phyloP scores from a whole-genome alignment of 495 filamentous ascomycete species.

The Penicillium cinerascens region DNA sequence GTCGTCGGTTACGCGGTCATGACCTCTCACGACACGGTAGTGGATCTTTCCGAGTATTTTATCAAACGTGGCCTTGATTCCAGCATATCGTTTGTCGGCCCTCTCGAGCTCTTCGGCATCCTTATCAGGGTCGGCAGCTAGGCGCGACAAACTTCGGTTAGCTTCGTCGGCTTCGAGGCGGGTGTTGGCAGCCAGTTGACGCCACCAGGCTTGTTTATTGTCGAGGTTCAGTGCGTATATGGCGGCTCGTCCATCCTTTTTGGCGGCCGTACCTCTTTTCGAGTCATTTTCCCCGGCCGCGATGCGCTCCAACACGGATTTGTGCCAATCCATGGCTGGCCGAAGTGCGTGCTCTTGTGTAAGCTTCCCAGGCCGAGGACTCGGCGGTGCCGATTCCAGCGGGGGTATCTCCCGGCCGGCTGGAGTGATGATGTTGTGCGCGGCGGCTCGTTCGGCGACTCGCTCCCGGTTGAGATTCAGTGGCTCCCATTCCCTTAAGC shows the following conservation, averaged over 20 bases:
- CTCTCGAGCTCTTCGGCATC: conserved; percentile 31
- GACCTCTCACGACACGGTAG: conserved; percentile 8
- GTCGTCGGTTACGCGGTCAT: conserved; percentile 21
- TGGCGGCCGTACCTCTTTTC: neutral
- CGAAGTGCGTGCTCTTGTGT: conserved; percentile 21
- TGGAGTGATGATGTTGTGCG: conserved; percentile 36
- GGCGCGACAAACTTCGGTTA: conserved; percentile 25
- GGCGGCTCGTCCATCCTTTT: neutral
- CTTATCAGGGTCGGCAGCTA: conserved; percentile 28
- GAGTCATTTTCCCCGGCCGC: neutral
- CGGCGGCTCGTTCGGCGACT: conserved; percentile 33
- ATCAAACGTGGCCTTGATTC: conserved; percentile 2
- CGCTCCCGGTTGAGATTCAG: conserved; percentile 29
- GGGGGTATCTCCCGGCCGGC: conserved; percentile 28
- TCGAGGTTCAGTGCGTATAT: conserved; percentile 25
- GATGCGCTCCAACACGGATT: conserved; percentile 12
- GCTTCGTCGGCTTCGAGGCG: conserved; percentile 26
- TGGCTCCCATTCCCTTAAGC: conserved; percentile 28
- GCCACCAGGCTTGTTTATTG: conserved; percentile 20
- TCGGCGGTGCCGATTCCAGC: conserved; percentile 21
- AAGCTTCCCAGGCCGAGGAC: conserved; percentile 7
- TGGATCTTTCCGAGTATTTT: conserved; percentile 17
- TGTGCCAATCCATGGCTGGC: conserved; percentile 15
- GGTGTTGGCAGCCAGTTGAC: conserved; percentile 26
- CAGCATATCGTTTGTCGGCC: conserved; percentile 21